A percentile compares a stretch with the other conserved stretches of the same genome.
Evolutionary conservation across 139 green algal genomes (phyloP).

Genomic region (Chlorella ohadii): DNA sequence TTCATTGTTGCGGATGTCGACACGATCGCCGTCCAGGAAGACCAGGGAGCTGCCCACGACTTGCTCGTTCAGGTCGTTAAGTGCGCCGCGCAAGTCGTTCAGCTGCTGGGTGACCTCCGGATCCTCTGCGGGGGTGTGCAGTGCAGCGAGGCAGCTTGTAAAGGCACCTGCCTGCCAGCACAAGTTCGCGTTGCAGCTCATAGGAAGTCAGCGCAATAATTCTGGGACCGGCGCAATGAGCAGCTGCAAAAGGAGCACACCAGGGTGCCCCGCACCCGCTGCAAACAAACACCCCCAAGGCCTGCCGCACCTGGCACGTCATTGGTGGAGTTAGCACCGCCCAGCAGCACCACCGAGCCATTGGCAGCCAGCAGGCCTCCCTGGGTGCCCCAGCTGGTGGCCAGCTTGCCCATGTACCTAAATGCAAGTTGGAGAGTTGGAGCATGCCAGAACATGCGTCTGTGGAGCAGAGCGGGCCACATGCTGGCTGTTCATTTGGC

Average conservation of each 20-base stretch:
- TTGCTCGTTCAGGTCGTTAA: not conserved
- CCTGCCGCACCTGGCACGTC: not conserved
- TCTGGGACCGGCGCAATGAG: no score
- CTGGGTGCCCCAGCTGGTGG: not conserved
- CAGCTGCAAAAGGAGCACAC: no score
- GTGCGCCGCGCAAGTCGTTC: not conserved
- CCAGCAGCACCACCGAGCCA: constrained; percentile 20
- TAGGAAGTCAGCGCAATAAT: no score
- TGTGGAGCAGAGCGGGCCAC: no score
- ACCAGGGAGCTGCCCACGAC: not conserved
- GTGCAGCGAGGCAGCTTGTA: not conserved
- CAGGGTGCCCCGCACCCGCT: no score
- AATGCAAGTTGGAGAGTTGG: not conserved
- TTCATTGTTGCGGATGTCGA: not conserved
- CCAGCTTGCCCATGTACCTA: constrained; percentile 20
- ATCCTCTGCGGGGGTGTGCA: not conserved
- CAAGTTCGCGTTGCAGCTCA: no score
- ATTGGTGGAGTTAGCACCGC: constrained; percentile 18
- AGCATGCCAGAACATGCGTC: not conserved
- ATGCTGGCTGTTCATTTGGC: no score
- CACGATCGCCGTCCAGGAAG: not conserved
- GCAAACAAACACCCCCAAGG: no score
- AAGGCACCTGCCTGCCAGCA: not conserved
- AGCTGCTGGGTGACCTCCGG: not conserved
- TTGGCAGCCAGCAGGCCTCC: not conserved